Base-by-base conservation (phyloP, 768 basidiomycete species). In the Ramaria sp. region DNA sequence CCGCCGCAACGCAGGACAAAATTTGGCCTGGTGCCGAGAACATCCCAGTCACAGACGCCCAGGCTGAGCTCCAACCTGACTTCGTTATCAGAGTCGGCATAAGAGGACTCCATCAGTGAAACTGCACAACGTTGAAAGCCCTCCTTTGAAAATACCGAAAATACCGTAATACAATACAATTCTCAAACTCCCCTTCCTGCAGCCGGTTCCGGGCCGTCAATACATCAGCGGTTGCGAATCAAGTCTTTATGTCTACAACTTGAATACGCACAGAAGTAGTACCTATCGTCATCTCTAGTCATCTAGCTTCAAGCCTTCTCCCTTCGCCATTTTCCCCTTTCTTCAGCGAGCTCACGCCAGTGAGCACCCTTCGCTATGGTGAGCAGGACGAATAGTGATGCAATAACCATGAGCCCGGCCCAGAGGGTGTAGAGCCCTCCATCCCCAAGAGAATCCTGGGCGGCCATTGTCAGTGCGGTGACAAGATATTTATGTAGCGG, bases 401-500 rank as follows among this genome's bases (percentile, higher is more conserved):
- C 76, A 31, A 82, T 45, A 1, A 77, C 60, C 64, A 88, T 63
- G 0, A 91, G 38, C 0, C 75, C 76, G 0, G 75, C 72, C 70
- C 80, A 86, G 2, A 88, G 73, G 0, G 86, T 84, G 66, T 90
- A 92, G 57, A 86, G 72, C 66, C 88, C 76, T 65, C 90, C 90
- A 63, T 92, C 90, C 0, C 90, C 91, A 31, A 90, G 72, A 0
- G 77, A 72, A 56, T 83, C 75, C 77, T 88, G 61, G 5, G 59
- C 11, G 7, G 48, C 6, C 24, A 19, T 17, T 31, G n/a, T 24
- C 24, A 30, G 27, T n/a, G 24, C 5, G 6, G 27, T n/a, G 27
- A 33, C n/a, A 7, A 30, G n/a, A 43, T 7, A 7, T n/a, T 43
- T 43, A 27, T 27, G 41, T 7, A 4, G 15, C 6, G 15, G n/a